These are phyloP conservation scores for Cladosporium sp. DNA, from an alignment of 2,329 filamentous ascomycete genomes.

Conservation along the genomic window DNA sequence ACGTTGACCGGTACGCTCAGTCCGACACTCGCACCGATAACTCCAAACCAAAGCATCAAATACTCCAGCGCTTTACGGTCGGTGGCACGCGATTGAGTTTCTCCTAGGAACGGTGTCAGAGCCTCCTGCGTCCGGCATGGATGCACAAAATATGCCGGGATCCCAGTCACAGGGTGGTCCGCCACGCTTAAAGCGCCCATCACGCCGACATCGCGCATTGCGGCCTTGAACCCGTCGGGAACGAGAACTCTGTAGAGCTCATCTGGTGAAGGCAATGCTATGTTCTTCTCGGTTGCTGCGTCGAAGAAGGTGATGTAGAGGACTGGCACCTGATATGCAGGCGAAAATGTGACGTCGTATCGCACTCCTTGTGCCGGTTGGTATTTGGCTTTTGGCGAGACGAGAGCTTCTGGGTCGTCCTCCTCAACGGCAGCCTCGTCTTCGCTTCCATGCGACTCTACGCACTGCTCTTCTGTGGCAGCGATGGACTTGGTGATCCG, in stretches of 20 bases:
- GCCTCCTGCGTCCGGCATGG: constrained; percentile 84
- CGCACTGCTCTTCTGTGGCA: not conserved
- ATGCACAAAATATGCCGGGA: constrained; percentile 85
- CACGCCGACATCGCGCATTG: constrained; percentile 33
- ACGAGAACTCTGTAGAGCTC: constrained; percentile 36
- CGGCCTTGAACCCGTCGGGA: constrained; percentile 27
- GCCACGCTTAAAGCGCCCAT: constrained; percentile 28
- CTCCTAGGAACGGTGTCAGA: constrained; percentile 51
- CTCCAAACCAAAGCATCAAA: constrained; percentile 82
- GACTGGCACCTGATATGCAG: constrained; percentile 42
- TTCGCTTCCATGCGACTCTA: not conserved
- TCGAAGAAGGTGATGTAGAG: constrained; percentile 37
- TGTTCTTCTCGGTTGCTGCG: not conserved
- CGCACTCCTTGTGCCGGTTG: too few relatives aligned
- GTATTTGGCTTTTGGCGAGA: too few relatives aligned
- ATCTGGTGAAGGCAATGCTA: constrained; percentile 19
- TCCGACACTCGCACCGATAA: constrained; percentile 75
- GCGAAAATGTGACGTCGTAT: constrained; percentile 43
- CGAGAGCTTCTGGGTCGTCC: constrained; percentile 4
- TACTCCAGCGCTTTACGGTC: constrained; percentile 56
- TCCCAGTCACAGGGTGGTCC: constrained; percentile 77
- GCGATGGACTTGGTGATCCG: not conserved
- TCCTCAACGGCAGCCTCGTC: not conserved
- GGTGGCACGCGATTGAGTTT: constrained; percentile 9
- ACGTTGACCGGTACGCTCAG: constrained; percentile 44